Base-by-base conservation (phyloP, 177 flowering plant species). In the Vitis hybrid region DNA sequence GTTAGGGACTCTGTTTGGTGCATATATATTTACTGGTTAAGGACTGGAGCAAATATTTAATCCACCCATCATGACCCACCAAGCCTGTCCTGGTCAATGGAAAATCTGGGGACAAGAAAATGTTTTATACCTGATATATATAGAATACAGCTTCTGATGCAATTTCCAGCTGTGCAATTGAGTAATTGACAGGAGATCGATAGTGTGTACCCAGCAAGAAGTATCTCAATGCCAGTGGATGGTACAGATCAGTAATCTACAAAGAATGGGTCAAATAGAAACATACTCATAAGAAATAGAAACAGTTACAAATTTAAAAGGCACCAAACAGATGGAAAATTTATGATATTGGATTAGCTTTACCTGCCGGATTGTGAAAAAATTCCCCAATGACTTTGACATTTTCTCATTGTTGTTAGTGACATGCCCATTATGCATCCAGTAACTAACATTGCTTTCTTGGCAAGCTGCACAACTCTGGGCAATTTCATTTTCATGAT, bases 401-500 rank as follows among this genome's bases (percentile, higher is more conserved):
- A 96, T 96, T 76, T 96, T 96, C 83, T 89, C 94, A 71, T 89
- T 86, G 72, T 93, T 88, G 60, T 82, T 83, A 59, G 87, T 91
- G 57, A 93, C 98, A 83, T 92, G 95, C 55, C 98, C 98, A 81
- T 96, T 96, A 72, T 96, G 99, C 82, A 96, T 72, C 99, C 99
- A 93, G 64, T 88, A 93, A 68, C 77, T 78, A 53, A 96, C 81
- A 29, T 77, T 75, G 75, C 93, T 80, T 69, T 93, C 90, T 60
- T 79, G 71, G 86, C 93, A 90, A 5, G 98, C 93, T 64, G 98
- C 98, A 78, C 88, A 83, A 76, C 95, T 91, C 80, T 95, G 99
- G n/a, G 97, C 97, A 73, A 91, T 82, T 79, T 95, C 99, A 82
- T 95, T 95, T 77, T 95, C 98, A 83, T 95, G 99, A 81, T 95